Conservation (phyloP, 306 rosid species). For the Acacia crassicarpa region DNA sequence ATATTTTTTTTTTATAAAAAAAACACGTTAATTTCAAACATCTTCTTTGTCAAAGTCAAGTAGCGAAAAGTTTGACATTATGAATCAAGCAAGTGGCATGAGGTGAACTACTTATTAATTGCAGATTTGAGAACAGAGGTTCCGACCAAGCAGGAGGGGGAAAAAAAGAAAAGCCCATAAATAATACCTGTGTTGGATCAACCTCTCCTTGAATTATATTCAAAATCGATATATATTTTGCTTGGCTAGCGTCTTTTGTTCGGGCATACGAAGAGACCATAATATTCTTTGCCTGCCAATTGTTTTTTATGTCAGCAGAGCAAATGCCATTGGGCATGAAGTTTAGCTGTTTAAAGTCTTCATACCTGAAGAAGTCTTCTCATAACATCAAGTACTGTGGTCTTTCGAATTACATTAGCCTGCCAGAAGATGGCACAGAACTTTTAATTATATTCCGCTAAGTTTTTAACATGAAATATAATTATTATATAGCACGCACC, state of each 20-base stretch:
- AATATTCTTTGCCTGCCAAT: constrained; percentile 87
- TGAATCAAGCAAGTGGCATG: background rate
- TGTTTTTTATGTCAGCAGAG: constrained; percentile 31
- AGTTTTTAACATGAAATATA: constrained; percentile 13
- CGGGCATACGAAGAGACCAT: constrained; percentile 99
- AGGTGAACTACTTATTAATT: background rate
- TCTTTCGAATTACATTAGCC: constrained; percentile 96
- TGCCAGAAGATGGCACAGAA: constrained; percentile 42
- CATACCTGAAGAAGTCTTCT: constrained; percentile 95
- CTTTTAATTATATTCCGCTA: constrained; percentile 14
- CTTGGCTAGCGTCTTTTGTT: constrained; percentile 98
- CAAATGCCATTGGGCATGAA: constrained; percentile 3
- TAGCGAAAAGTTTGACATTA: background rate
- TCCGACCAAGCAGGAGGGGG: constrained; percentile 7
- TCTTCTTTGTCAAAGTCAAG: background rate
- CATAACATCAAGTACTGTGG: constrained; percentile 99
- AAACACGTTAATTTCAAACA: background rate
- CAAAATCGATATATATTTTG: constrained; percentile 95
- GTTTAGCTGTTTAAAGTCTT: constrained; percentile 7
- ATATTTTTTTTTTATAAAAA: background rate
- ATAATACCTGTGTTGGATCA: constrained; percentile 91
- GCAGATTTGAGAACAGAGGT: background rate
- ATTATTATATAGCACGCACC: background rate
- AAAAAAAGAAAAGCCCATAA: background rate
- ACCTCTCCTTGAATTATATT: constrained; percentile 99